Evolutionary conservation across 1,284 basidiomycete genomes (phyloP).

Genomic region (Hortiboletus rubellus): DNA sequence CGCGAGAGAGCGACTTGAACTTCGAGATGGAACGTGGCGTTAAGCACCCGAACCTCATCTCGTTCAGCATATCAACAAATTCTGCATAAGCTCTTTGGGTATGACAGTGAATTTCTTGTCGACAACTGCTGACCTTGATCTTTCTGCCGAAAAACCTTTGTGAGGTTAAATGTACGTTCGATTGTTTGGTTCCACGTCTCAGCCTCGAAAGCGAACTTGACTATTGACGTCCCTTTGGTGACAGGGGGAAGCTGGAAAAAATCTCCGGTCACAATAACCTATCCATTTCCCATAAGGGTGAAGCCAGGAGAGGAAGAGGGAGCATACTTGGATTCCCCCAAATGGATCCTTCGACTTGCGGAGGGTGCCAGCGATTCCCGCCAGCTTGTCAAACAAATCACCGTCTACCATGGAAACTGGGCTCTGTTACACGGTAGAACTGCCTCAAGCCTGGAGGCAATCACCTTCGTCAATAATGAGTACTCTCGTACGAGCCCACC

Average conservation of each 20-base stretch:
- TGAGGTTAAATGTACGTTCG: slow-evolving; percentile 58
- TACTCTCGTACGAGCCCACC: slow-evolving; percentile 77
- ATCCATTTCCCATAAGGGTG: slow-evolving; percentile 12
- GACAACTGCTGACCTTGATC: slow-evolving; percentile 51
- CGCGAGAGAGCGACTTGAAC: slow-evolving; percentile 63
- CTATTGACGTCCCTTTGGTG: slow-evolving; percentile 41
- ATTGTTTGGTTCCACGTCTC: slow-evolving; percentile 65
- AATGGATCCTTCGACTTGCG: slow-evolving; percentile 67
- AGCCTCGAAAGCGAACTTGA: slow-evolving; percentile 85
- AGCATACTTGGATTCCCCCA: slow-evolving; percentile 83
- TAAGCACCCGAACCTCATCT: slow-evolving; percentile 85
- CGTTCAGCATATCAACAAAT: slow-evolving; percentile 89
- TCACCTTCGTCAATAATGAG: slow-evolving; percentile 91
- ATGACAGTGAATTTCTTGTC: not conserved
- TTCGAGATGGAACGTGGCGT: slow-evolving; percentile 53
- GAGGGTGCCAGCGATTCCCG: slow-evolving; percentile 61
- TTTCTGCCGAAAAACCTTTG: slow-evolving; percentile 65
- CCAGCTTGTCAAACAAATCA: slow-evolving; percentile 82
- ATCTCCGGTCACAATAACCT: slow-evolving; percentile 86
- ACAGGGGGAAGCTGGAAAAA: slow-evolving; percentile 96
- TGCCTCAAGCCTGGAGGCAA: slow-evolving; percentile 9
- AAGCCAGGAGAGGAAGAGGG: not conserved
- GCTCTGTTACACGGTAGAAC: not conserved
- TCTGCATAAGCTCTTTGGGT: slow-evolving; percentile 42
- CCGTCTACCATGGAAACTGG: slow-evolving; percentile 94